Evolutionary conservation across 2,329 filamentous ascomycete genomes (phyloP).

Genomic region (Xylaria polymorpha): DNA sequence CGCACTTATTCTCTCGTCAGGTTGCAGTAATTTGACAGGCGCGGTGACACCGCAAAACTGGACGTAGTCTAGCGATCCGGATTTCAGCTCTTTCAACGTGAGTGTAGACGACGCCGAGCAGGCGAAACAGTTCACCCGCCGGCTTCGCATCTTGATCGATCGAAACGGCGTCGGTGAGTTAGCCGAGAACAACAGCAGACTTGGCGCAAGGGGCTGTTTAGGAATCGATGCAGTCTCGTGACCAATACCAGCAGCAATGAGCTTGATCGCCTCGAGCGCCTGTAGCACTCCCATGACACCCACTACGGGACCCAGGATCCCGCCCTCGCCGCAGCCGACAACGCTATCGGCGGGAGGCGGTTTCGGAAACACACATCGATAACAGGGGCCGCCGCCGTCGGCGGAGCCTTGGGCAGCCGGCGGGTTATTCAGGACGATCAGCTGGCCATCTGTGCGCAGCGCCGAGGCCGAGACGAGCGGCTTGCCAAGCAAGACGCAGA

Average conservation of each 20-base stretch:
- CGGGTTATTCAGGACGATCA: slow-evolving; percentile 88
- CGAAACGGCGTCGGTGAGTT: slow-evolving; percentile 68
- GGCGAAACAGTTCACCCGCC: slow-evolving; percentile 77
- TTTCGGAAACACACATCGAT: slow-evolving; percentile 90
- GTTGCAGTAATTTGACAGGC: slow-evolving; percentile 66
- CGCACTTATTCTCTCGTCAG: slow-evolving; percentile 76
- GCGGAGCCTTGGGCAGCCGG: slow-evolving; percentile 68
- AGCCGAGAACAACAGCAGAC: slow-evolving; percentile 62
- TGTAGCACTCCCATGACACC: slow-evolving; percentile 94
- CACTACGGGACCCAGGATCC: slow-evolving; percentile 91
- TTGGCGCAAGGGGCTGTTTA: slow-evolving; percentile 46
- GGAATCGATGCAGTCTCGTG: slow-evolving; percentile 37
- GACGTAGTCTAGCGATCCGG: slow-evolving; percentile 81
- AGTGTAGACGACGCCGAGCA: slow-evolving; percentile 75
- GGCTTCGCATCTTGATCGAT: slow-evolving; percentile 76
- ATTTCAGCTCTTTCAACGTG: slow-evolving; percentile 69
- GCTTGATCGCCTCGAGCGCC: slow-evolving; percentile 86
- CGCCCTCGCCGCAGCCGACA: slow-evolving; percentile 89
- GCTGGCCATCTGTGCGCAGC: slow-evolving; percentile 86
- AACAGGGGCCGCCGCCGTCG: slow-evolving; percentile 84
- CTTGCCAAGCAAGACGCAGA: slow-evolving; percentile 82
- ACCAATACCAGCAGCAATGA: slow-evolving; percentile 66
- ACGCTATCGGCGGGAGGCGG: slow-evolving; percentile 87
- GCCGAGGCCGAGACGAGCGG: slow-evolving; percentile 91
- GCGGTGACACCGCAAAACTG: slow-evolving; percentile 80